Conservation (phyloP, 495 filamentous ascomycete species). For the Penicillium salamii region DNA sequence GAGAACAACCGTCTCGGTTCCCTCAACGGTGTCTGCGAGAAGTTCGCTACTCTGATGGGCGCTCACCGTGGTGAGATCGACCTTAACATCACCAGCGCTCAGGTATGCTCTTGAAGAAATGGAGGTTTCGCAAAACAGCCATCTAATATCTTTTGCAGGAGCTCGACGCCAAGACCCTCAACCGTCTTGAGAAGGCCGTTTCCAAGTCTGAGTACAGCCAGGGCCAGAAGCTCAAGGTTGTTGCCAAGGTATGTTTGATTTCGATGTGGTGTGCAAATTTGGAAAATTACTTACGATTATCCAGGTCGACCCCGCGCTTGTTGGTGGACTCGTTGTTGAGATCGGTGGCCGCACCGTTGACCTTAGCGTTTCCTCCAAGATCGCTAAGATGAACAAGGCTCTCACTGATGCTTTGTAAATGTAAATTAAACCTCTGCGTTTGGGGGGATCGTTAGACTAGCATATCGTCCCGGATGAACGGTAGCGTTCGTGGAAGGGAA, state of each 20-base stretch:
- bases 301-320: constrained; percentile 88
- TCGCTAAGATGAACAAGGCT: constrained; percentile 98
- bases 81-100: constrained; percentile 81
- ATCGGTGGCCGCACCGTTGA: constrained; percentile 98
- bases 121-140: neutral
- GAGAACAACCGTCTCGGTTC: constrained; percentile 93
- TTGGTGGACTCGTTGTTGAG: constrained; percentile 92
- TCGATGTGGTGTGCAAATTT: neutral
- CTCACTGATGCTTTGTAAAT: constrained; percentile 93
- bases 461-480: constrained; percentile 30
- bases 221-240: constrained; percentile 96
- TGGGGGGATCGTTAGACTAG: constrained; percentile 23
- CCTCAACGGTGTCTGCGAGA: constrained; percentile 76
- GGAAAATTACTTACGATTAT: neutral
- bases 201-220: constrained; percentile 84
- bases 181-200: constrained; percentile 81
- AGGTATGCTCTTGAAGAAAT: constrained; percentile 54
- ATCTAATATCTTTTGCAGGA: constrained; percentile 51
- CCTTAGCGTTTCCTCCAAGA: constrained; percentile 89
- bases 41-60: constrained; percentile 84
- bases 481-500: constrained; percentile 26
- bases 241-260: constrained; percentile 66
- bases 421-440: constrained; percentile 28
- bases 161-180: constrained; percentile 81
- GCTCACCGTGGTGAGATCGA: constrained; percentile 91